A percentile compares a stretch with the other conserved stretches of the same genome.
phyloP scores from a whole-genome alignment of 345 rosid genomes.

The Diplotaxis tenuifolia region DNA sequence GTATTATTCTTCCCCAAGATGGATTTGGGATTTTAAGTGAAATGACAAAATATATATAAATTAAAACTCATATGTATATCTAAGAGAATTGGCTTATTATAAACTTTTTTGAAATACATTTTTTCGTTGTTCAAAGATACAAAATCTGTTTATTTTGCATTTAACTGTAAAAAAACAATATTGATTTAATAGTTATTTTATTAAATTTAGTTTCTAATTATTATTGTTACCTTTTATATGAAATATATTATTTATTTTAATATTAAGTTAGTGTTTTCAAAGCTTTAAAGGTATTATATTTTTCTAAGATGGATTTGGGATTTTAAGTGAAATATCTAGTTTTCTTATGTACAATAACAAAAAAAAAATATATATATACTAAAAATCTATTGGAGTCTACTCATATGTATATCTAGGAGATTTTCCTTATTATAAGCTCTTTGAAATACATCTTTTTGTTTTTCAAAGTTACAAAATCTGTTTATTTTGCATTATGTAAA shows the following conservation, averaged over 20 bases:
- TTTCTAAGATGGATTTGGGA: background rate
- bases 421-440: background rate
- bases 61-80: too few species aligned
- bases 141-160: too few species aligned
- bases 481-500: background rate
- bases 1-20: too few species aligned
- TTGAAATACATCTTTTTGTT: background rate
- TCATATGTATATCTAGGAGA: background rate
- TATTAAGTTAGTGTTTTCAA: background rate
- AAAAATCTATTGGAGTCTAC: background rate
- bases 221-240: background rate
- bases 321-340: background rate
- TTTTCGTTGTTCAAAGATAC: too few species aligned
- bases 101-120: too few species aligned
- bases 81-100: too few species aligned
- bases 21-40: too few species aligned
- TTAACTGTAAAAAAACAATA: too few species aligned
- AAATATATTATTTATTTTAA: background rate
- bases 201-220: background rate
- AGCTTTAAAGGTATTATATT: background rate
- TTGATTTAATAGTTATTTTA: too few species aligned
- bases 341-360: background rate
- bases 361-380: background rate
- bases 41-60: too few species aligned
- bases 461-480: background rate